Evolutionary conservation across 306 rosid species (phyloP).

Genomic region (Mucuna pruriens): DNA sequence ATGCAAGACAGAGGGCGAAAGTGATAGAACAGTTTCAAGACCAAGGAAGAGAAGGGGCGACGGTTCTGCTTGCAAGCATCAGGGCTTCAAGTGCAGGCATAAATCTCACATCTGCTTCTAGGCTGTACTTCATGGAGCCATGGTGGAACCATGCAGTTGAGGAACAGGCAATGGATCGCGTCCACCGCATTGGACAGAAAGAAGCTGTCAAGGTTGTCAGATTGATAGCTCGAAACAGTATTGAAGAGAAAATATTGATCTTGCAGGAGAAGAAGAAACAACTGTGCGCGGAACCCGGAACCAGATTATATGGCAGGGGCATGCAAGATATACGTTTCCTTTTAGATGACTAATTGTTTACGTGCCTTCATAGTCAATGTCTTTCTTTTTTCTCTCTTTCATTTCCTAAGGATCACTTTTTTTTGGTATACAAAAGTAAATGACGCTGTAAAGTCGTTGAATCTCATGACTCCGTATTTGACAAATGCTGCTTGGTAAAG

Average conservation of each 20-base stretch:
- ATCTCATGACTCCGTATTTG: too few species aligned
- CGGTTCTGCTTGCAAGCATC: constrained; percentile 83
- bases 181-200: constrained; percentile 85
- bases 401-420: background rate
- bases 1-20: constrained; percentile 62
- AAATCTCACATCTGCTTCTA: constrained; percentile 79
- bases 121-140: constrained; percentile 83
- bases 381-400: too few species aligned
- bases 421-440: background rate
- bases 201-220: constrained; percentile 76
- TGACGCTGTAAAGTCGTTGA: background rate
- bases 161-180: constrained; percentile 88
- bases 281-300: constrained; percentile 52
- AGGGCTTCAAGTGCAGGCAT: constrained; percentile 79
- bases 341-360: constrained; percentile 46
- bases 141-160: constrained; percentile 97
- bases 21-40: constrained; percentile 66
- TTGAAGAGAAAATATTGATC: constrained; percentile 65
- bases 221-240: constrained; percentile 67
- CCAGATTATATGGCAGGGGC: constrained; percentile 40
- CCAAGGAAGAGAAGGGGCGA: constrained; percentile 38
- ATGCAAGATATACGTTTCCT: constrained; percentile 59
- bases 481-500: too few species aligned
- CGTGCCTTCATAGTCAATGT: too few species aligned
- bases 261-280: constrained; percentile 71